phyloP scores from a whole-genome alignment of 2,329 filamentous ascomycete species.

The Chaetothyriales sp. region DNA sequence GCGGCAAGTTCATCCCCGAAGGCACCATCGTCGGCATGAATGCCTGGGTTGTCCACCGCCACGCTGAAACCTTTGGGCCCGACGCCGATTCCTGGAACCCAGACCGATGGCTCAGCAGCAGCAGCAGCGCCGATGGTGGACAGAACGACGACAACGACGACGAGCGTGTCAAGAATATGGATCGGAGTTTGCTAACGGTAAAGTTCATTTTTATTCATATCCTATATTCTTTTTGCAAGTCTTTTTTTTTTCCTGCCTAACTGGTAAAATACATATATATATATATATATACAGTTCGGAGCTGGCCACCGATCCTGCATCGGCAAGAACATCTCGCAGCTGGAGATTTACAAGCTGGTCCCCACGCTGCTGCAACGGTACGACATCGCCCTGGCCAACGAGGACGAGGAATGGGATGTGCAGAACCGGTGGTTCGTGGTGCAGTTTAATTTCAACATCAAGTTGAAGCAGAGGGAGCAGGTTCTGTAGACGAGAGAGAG shows the following conservation, averaged over 20 bases:
- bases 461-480: too few relatives aligned
- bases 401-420: conserved; percentile 7
- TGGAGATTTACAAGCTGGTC: conserved; percentile 18
- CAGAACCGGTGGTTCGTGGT: conserved; percentile 13
- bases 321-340: conserved; percentile 15
- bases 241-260: too few relatives aligned
- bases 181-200: conserved; percentile 16
- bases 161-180: conserved; percentile 14
- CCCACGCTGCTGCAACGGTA: conserved; percentile 10
- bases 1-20: conserved; percentile 17
- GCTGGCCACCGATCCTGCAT: conserved; percentile 33
- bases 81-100: conserved; percentile 18
- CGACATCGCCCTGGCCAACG: conserved; percentile 4
- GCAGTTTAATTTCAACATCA: conserved; percentile 10
- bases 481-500: too few relatives aligned
- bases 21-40: conserved; percentile 23
- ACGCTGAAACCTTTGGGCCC: conserved; percentile 13
- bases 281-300: conserved; percentile 29
- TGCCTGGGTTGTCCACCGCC: conserved; percentile 21
- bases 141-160: conserved; percentile 3
- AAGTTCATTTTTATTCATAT: too few relatives aligned
- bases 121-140: too few relatives aligned
- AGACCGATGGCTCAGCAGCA: conserved; percentile 21
- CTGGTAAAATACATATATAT: too few relatives aligned
- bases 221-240: too few relatives aligned